phyloP scores from a whole-genome alignment of 2,329 filamentous ascomycete genomes.

The Sarocladium brachiariae region DNA sequence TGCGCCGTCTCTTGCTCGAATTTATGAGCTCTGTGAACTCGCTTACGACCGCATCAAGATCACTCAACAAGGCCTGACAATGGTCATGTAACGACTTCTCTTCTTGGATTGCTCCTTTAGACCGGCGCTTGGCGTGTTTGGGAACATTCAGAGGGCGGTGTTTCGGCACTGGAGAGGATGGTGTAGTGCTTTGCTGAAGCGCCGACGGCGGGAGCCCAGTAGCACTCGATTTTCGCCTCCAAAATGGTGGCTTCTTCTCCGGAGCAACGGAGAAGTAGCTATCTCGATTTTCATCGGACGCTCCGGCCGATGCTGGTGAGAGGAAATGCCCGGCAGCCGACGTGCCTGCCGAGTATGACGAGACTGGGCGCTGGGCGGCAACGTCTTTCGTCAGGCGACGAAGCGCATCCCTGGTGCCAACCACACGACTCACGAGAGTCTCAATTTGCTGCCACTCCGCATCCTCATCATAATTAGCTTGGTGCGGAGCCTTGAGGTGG shows the following conservation, averaged over 20 bases:
- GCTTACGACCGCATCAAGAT: conserved; percentile 74
- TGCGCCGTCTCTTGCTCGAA: conserved; percentile 71
- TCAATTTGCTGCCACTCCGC: conserved; percentile 85
- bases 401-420: conserved; percentile 82
- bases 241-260: conserved; percentile 72
- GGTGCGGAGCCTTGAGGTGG: conserved; percentile 20
- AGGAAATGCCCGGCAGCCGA: conserved; percentile 26
- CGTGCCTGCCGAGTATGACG: background rate
- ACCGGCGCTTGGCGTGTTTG: conserved; percentile 27
- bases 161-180: conserved; percentile 24
- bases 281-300: conserved; percentile 41
- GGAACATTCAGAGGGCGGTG: conserved; percentile 20
- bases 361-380: conserved; percentile 37
- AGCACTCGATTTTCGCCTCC: conserved; percentile 78
- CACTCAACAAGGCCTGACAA: conserved; percentile 73
- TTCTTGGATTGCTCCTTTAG: conserved; percentile 32
- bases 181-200: conserved; percentile 29
- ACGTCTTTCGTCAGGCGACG: conserved; percentile 81
- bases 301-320: conserved; percentile 33
- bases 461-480: conserved; percentile 52
- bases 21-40: conserved; percentile 74
- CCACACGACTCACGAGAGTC: conserved; percentile 74
- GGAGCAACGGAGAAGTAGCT: conserved; percentile 44
- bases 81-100: conserved; percentile 71
- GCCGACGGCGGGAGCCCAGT: conserved; percentile 34